phyloP scores from a whole-genome alignment of 2,329 filamentous ascomycete species.

The Coniochaeta ligniaria region DNA sequence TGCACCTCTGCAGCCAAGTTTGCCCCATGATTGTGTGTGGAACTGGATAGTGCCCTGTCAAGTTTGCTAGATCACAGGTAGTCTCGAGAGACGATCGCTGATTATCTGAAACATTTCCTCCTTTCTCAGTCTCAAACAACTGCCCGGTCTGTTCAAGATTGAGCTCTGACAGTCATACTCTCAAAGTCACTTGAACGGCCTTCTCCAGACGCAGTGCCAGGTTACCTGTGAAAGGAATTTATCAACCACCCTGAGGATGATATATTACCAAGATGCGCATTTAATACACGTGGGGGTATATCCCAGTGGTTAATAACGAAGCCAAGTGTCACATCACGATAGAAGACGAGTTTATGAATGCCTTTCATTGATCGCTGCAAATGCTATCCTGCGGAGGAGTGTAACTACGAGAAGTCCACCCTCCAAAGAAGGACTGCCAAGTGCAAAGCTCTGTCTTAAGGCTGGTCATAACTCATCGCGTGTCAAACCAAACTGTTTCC shows the following conservation, averaged over 20 bases:
- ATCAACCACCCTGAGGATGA: too few species aligned
- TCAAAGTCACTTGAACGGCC: too few species aligned
- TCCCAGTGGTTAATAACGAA: background rate
- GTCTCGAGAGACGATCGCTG: too few species aligned
- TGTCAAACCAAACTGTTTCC: background rate
- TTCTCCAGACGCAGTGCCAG: too few species aligned
- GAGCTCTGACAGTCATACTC: too few species aligned
- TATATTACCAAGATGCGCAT: background rate
- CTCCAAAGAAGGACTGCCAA: background rate
- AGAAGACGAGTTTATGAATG: background rate
- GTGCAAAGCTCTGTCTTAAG: background rate
- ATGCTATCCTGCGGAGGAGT: background rate
- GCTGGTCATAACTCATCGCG: background rate
- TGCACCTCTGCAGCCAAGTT: too few species aligned
- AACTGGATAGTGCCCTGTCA: too few species aligned
- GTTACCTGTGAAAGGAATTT: background rate
- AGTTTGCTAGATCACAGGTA: too few species aligned
- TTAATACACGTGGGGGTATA: background rate
- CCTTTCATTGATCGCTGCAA: background rate
- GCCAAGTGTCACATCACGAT: background rate
- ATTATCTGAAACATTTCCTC: too few species aligned
- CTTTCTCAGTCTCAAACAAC: too few species aligned
- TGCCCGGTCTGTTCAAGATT: too few species aligned
- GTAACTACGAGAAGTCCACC: background rate
- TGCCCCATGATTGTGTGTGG: too few species aligned